Evolutionary conservation across 371 early-diverging fungal genomes (phyloP).

Genomic region (Rhizopus stolonifer): DNA sequence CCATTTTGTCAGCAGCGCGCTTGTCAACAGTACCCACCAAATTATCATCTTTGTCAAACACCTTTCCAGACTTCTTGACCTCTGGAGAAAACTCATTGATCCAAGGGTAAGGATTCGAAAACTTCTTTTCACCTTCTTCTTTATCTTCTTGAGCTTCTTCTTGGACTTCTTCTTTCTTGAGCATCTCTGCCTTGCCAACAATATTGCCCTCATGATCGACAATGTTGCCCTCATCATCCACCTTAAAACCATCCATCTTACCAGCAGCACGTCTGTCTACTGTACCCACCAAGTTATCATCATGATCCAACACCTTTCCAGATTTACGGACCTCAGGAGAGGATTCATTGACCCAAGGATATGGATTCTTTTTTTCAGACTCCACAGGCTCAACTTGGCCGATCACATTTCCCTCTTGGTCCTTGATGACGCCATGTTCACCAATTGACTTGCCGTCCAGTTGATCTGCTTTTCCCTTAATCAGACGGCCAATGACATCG

Average conservation of each 20-base stretch:
- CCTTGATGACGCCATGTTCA: constrained; percentile 17
- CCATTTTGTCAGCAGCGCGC: constrained; percentile 6
- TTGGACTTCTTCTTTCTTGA: constrained; percentile 6
- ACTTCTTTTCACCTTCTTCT: constrained; percentile 1
- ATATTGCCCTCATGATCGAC: constrained; percentile 14
- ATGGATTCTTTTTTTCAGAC: no score
- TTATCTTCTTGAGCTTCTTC: constrained; percentile 5
- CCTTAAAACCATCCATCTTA: constrained; percentile 18
- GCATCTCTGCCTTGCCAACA: constrained; percentile 19
- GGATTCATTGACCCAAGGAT: constrained; percentile 10
- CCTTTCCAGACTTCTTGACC: constrained; percentile 15
- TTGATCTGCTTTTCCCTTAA: constrained; percentile 19
- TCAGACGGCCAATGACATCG: constrained; percentile 14
- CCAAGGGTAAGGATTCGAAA: constrained; percentile 15
- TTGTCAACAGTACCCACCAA: constrained; percentile 11
- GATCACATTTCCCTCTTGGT: constrained; percentile 20
- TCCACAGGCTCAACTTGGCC: constrained; percentile 20
- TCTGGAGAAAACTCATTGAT: constrained; percentile 19
- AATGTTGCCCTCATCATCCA: constrained; percentile 20
- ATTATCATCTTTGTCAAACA: constrained; percentile 19
- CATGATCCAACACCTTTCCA: constrained; percentile 20
- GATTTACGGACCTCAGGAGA: constrained; percentile 21
- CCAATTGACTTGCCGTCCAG: constrained; percentile 18
- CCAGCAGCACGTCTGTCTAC: constrained; percentile 5
- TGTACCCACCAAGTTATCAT: constrained; percentile 19